A percentile compares a stretch with the other conserved stretches of the same genome.
phyloP scores from a whole-genome alignment of 371 early-diverging fungal genomes.

The Dichotomocladium elegans region DNA sequence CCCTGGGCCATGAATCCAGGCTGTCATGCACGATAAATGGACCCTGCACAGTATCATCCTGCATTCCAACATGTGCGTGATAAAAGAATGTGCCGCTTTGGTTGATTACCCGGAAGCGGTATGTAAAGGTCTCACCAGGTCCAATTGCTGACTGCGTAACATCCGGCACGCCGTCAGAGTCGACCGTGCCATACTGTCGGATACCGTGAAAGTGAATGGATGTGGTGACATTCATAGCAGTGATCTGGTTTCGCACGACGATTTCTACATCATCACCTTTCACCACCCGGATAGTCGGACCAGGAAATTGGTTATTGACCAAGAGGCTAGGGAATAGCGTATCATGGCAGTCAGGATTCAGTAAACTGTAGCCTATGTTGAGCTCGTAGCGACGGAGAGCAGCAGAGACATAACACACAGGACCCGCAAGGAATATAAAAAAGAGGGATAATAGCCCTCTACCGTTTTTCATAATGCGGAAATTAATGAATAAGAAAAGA shows the following conservation, averaged over 20 bases:
- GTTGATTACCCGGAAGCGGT: constrained; percentile 34
- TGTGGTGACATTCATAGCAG: constrained; percentile 6
- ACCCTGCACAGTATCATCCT: constrained; percentile 46
- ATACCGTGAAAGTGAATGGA: constrained; percentile 45
- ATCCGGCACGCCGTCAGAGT: constrained; percentile 55
- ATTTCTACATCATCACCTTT: constrained; percentile 33
- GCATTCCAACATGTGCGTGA: constrained; percentile 42
- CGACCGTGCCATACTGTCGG: constrained; percentile 25
- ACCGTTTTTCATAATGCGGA: too few species aligned
- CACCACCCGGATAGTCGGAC: constrained; percentile 33
- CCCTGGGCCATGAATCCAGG: constrained; percentile 9
- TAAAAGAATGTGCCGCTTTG: constrained; percentile 54
- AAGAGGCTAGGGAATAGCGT: constrained; percentile 6
- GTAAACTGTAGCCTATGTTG: constrained; percentile 1
- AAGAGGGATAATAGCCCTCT: too few species aligned
- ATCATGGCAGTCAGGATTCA: constrained; percentile 30
- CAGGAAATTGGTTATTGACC: constrained; percentile 44
- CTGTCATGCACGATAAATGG: constrained; percentile 46
- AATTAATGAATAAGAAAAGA: too few species aligned
- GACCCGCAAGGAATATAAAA: too few species aligned
- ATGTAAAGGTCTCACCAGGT: constrained; percentile 39
- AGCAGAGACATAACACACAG: too few species aligned
- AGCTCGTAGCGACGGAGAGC: constrained; percentile 16
- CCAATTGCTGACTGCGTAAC: constrained; percentile 52
- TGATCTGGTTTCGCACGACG: constrained; percentile 23